Evolutionary conservation across 257 asterid genomes (phyloP), one percentile per base, ranked within the genome.

Genomic region (Nicotiana tabacum): DNA sequence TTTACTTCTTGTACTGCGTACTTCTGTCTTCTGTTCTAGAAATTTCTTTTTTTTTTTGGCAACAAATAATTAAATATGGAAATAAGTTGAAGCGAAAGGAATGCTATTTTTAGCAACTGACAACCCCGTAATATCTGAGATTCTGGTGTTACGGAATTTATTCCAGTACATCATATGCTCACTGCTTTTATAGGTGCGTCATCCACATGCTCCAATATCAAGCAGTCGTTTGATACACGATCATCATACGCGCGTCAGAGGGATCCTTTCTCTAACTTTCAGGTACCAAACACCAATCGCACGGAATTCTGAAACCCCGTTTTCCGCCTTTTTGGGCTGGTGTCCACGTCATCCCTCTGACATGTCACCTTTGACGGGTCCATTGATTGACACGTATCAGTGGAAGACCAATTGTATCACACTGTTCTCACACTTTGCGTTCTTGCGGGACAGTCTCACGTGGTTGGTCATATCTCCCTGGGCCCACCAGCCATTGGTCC

Each of bases 401-500:
- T 13, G n/a, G 27, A 27, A 77, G 76, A 65, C 80, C 57, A 78
- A 48, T 77, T 64, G 55, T 60, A 55, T 78, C 3, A 43, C 48
- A 79, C 65, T 35, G 55, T 24, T 35, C 60, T 69, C 85, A 77
- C 64, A 78, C 83, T 55, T 43, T 29, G 56, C 70, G 70, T 83
- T 66, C 85, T 67, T 89, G 35, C 70, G 43, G 70, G 91, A 90
- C 97, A 91, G 66, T 82, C 89, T 91, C 98, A 90, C 92, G 92
- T 92, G 98, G 90, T 85, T 83, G 78, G 91, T 89, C 93, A 89
- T 88, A 87, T 89, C 91, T 37, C 2, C 2, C 0, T 9, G 92
- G 95, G 85, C 87, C 98, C 95, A 86, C 93, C 8, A 78, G 65
- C 91, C 91, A 84, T 85, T 85, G 83, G 89, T 89, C 88, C 80